Conservation (phyloP, 345 rosid species). For the Boechera stricta region DNA sequence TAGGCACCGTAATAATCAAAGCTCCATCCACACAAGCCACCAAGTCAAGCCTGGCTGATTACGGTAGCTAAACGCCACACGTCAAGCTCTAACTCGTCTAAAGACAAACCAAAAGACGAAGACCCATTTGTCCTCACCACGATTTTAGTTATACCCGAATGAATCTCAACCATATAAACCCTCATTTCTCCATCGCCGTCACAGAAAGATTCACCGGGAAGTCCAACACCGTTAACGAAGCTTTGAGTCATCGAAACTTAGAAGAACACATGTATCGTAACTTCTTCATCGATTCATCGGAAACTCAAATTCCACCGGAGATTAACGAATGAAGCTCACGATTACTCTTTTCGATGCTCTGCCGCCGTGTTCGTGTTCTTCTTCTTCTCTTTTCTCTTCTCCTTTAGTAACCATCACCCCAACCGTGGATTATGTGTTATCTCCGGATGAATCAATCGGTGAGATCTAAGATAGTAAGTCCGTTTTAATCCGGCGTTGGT, state of each 20-base stretch:
- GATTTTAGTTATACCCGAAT: constrained; percentile 88
- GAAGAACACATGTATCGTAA: constrained; percentile 98
- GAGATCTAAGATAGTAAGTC: constrained; percentile 95
- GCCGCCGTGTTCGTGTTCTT: constrained; percentile 51
- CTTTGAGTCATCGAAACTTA: constrained; percentile 96
- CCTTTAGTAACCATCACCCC: constrained; percentile 99
- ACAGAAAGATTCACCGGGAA: constrained; percentile 76
- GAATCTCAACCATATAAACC: constrained; percentile 79
- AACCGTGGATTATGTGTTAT: constrained; percentile 64
- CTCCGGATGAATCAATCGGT: constrained; percentile 56
- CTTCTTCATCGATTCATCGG: constrained; percentile 83
- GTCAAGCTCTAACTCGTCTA: constrained; percentile 84
- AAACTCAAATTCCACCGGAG: constrained; percentile 61
- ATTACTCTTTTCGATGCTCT: constrained; percentile 90
- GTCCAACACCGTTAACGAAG: constrained; percentile 71
- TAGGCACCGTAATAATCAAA: constrained; percentile 89
- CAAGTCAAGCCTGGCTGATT: constrained; percentile 89
- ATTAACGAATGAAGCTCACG: constrained; percentile 89
- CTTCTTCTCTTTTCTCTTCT: constrained; percentile 74
- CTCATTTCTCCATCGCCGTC: constrained; percentile 59
- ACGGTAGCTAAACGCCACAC: constrained; percentile 94
- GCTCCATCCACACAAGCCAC: constrained; percentile 74
- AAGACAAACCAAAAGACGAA: constrained; percentile 59
- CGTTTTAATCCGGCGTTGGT: constrained; percentile 71
- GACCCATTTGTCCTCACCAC: constrained; percentile 74